Base-by-base conservation (phyloP, 495 filamentous ascomycete species). In the Cercophora samala region DNA sequence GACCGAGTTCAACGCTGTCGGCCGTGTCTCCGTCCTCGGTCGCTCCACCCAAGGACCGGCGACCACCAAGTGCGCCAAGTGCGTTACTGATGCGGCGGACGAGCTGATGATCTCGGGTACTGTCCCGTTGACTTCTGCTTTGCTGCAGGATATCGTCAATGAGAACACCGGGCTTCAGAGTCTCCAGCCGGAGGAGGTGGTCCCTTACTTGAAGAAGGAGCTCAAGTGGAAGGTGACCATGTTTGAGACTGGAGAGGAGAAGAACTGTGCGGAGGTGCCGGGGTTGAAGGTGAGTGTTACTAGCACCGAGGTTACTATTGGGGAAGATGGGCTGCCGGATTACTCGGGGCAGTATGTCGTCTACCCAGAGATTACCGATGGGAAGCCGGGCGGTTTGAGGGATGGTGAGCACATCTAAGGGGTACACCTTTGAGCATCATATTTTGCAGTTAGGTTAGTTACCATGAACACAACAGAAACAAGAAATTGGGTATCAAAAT, bases 381-480 rank as follows among this genome's bases (percentile, higher is more conserved):
- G 77, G 15, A 73, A 75, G 70, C 72, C 76, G 0, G 77, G 59
- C 5, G 79, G 93, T 5, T 92, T 97, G 90, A 90, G 91, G 0
- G 91, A 91, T 74, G 84, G 86, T 21, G 84, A 88, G 52, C 90
- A 92, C 72, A 91, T 96, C 1, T 87, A 84, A 29, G 0, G 26
- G 26, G 26, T n/a, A n/a, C n/a, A n/a, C n/a, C n/a, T 21, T 29
- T 60, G 22, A 32, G 54, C 5, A 13, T 29, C 32, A n/a, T n/a
- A n/a, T n/a, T n/a, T n/a, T n/a, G n/a, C n/a, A n/a, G n/a, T n/a
- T n/a, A n/a, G n/a, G n/a, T n/a, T n/a, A n/a, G n/a, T 21, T n/a
- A n/a, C 1, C 24, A 29, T 46, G 37, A 46, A 46, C 37, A 46
- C 37, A 46, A 19, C 5, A 56, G 53, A 2, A n/a, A 56, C 9